Evolutionary conservation across 139 green algal genomes (phyloP), one percentile per base, ranked within the genome.

Genomic region (Coccomyxa sp.): DNA sequence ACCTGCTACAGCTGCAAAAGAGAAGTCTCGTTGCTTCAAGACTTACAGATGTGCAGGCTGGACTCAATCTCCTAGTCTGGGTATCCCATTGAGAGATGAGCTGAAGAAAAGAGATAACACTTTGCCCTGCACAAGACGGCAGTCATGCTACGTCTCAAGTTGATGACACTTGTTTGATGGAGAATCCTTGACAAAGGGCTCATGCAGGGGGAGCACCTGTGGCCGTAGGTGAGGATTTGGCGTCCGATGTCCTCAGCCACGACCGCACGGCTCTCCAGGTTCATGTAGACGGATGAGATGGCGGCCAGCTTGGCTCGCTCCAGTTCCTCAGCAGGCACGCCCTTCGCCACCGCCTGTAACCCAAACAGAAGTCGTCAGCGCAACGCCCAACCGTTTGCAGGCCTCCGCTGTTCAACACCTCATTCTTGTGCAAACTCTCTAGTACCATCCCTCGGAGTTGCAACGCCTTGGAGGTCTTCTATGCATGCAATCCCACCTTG

Each of bases 181-280:
- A 51, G n/a, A n/a, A n/a, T n/a, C 7, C 38, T 51, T 51, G 3
- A 51, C 38, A 51, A 51, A 7, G 38, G 38, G 38, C 38, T 51
- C 38, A 51, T 51, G 14, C 25, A 45, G 76, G 15, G 31, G 27
- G 0, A 67, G 13, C 63, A 88, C 87, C 85, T 87, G 85, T 93
- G 82, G 14, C 94, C 95, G 87, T 98, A 99, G 28, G 96, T 98
- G 15, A 99, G 90, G 27, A 97, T 92, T 90, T 99, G 96, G 38
- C 96, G 86, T 4, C 97, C 97, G 30, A 99, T 97, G 91, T 99
- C 97, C 92, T 99, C 97, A 0, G 92, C 91, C n/a, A 93, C 90
- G 25, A 96, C 92, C 23, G 93, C 91, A 51, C 95, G 94, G 81
- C 89, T 95, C 88, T 99, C 97, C 32, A 99, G 92, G 84, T 98